A percentile compares a stretch with the other conserved stretches of the same genome.
phyloP scores from a whole-genome alignment of 306 rosid genomes.

The Cucurbita moschata region DNA sequence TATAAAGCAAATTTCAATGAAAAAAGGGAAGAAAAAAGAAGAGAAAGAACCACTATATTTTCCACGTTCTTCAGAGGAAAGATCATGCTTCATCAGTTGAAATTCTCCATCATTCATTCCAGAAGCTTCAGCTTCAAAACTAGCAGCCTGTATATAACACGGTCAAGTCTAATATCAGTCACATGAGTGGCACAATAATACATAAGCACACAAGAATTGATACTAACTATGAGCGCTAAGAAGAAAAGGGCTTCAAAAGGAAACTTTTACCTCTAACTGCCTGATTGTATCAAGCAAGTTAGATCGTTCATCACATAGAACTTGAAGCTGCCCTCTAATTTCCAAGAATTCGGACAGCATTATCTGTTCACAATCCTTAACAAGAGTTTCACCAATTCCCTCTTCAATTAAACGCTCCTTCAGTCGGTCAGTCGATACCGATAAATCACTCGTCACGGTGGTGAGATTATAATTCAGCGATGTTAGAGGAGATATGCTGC shows the following conservation, averaged over 20 bases:
- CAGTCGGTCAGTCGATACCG: conserved; percentile 59
- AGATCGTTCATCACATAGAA: conserved; percentile 58
- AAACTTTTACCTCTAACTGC: conserved; percentile 60
- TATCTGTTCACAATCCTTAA: conserved; percentile 77
- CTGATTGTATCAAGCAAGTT: conserved; percentile 69
- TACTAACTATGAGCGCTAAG: too few relatives aligned
- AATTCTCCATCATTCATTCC: conserved; percentile 54
- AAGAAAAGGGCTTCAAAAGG: neutral
- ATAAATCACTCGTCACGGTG: conserved; percentile 36
- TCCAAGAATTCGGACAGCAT: conserved; percentile 69
- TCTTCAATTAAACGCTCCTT: conserved; percentile 61
- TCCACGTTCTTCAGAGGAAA: conserved; percentile 65
- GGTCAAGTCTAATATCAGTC: neutral
- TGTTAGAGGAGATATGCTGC: conserved; percentile 38
- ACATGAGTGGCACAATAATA: neutral
- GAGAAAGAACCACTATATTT: conserved; percentile 65
- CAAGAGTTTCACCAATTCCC: conserved; percentile 47
- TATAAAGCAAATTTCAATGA: neutral
- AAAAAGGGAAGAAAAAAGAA: conserved; percentile 7
- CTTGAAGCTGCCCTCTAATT: conserved; percentile 44
- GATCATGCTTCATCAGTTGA: conserved; percentile 70
- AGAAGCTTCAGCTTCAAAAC: conserved; percentile 69
- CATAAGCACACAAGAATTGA: neutral
- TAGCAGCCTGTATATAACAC: conserved; percentile 56
- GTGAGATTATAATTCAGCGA: conserved; percentile 31